Evolutionary conservation across 352 stramenopile genomes (phyloP).

Genomic region (Phytopythium mirpurense): DNA sequence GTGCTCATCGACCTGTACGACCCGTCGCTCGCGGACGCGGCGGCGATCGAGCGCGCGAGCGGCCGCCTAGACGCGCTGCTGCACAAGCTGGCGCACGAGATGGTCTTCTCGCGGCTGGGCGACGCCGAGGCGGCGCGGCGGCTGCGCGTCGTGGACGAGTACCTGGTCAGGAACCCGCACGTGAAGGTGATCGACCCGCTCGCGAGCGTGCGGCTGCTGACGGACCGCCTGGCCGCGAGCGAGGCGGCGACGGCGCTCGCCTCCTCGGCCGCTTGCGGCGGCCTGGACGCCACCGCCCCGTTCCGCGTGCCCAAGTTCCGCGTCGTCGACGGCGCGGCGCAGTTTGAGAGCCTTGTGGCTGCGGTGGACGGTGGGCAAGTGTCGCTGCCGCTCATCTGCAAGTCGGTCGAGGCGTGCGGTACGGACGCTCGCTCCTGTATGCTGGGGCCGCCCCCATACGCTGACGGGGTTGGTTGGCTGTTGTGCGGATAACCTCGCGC

Average conservation of each 20-base stretch:
- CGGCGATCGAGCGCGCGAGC: slow-evolving; percentile 32
- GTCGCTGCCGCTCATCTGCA: slow-evolving; percentile 71
- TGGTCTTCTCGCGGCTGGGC: slow-evolving; percentile 65
- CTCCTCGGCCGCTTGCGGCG: slow-evolving; percentile 3
- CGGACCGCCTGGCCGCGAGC: slow-evolving; percentile 55
- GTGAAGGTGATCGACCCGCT: slow-evolving; percentile 65
- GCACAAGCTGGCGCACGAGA: slow-evolving; percentile 82
- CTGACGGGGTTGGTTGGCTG: neutral
- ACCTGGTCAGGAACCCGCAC: slow-evolving; percentile 29
- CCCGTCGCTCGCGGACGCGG: slow-evolving; percentile 17
- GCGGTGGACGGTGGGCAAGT: slow-evolving; percentile 34
- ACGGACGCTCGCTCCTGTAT: no score
- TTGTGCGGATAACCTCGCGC: slow-evolving; percentile 3
- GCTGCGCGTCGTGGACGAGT: slow-evolving; percentile 52
- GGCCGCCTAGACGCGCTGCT: slow-evolving; percentile 58
- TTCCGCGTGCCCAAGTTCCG: slow-evolving; percentile 57
- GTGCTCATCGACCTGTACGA: slow-evolving; percentile 70
- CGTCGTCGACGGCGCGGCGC: slow-evolving; percentile 27
- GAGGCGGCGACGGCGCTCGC: slow-evolving; percentile 34
- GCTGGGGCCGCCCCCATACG: no score
- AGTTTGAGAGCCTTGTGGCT: slow-evolving; percentile 32
- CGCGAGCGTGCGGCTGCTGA: slow-evolving; percentile 63
- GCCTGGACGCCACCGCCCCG: neutral
- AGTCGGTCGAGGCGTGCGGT: slow-evolving; percentile 83
- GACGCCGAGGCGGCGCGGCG: slow-evolving; percentile 35